Conservation (phyloP, 208 protist species). For the Balamuthia mandrillaris region DNA sequence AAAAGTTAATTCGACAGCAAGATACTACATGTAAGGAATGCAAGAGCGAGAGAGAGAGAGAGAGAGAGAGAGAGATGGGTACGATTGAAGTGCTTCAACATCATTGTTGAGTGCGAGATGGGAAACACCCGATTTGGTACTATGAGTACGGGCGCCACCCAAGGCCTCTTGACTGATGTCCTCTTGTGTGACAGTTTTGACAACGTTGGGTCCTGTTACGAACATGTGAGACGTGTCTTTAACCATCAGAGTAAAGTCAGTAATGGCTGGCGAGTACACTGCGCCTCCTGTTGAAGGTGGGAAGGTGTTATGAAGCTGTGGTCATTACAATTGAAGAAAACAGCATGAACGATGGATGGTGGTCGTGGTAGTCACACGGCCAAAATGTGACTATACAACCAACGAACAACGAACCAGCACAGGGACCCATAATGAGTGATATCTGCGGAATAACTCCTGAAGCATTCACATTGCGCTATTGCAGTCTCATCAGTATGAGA, state of each 20-base stretch:
- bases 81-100: slow-evolving; percentile 76
- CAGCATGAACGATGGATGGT: no score
- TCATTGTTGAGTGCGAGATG: slow-evolving; percentile 87
- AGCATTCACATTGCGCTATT: slow-evolving; percentile 85
- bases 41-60: background rate
- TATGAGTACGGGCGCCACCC: slow-evolving; percentile 85
- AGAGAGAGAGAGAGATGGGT: background rate
- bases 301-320: background rate
- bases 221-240: slow-evolving; percentile 93
- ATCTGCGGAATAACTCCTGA: slow-evolving; percentile 94
- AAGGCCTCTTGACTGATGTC: slow-evolving; percentile 84
- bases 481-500: background rate
- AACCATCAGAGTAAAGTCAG: slow-evolving; percentile 96
- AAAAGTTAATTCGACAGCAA: background rate
- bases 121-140: slow-evolving; percentile 80
- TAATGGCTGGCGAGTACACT: slow-evolving; percentile 89
- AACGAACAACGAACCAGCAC: slow-evolving; percentile 70
- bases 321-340: background rate
- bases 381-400: background rate
- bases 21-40: background rate
- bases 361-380: no score
- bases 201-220: slow-evolving; percentile 93
- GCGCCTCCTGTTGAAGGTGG: slow-evolving; percentile 53
- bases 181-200: slow-evolving; percentile 90
- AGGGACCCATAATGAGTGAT: slow-evolving; percentile 92